Percentiles rank a stretch among this genome's conserved stretches.
phyloP scores from a whole-genome alignment of 169 alveolate genomes.

The Condylostoma magnum region DNA sequence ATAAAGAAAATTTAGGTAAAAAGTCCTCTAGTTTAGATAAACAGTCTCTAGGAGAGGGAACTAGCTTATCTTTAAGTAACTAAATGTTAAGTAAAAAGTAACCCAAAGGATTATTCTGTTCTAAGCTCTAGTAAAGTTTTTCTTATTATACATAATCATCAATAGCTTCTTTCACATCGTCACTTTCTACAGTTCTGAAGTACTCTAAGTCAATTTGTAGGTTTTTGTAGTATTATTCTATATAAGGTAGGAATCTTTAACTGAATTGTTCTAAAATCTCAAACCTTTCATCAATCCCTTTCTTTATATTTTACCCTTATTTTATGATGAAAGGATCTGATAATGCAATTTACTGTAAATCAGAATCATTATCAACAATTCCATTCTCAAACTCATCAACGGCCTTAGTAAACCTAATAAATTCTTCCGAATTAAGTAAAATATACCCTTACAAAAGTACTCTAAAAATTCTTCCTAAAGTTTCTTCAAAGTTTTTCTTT shows the following conservation, averaged over 20 bases:
- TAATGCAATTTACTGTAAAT: slow-evolving; percentile 47
- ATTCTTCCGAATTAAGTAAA: slow-evolving; percentile 38
- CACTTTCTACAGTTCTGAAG: slow-evolving; percentile 53
- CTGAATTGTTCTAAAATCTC: slow-evolving; percentile 40
- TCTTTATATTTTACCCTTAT: slow-evolving; percentile 30
- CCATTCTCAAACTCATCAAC: slow-evolving; percentile 45
- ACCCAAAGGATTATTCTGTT: slow-evolving; percentile 45
- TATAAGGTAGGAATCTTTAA: slow-evolving; percentile 33
- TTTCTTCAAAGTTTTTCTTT: slow-evolving; percentile 38
- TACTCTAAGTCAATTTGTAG: slow-evolving; percentile 36
- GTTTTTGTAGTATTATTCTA: slow-evolving; percentile 50
- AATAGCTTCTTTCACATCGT: slow-evolving; percentile 47
- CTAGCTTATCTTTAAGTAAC: slow-evolving; percentile 40
- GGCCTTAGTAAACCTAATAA: slow-evolving; percentile 32
- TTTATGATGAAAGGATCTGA: slow-evolving; percentile 37
- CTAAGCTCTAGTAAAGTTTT: slow-evolving; percentile 40
- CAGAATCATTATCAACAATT: slow-evolving; percentile 50
- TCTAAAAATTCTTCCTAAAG: too few species aligned
- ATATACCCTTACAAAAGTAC: too few species aligned
- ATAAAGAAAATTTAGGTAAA: slow-evolving; percentile 56
- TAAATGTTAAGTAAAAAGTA: slow-evolving; percentile 48
- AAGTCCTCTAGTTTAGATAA: slow-evolving; percentile 38
- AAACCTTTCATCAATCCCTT: slow-evolving; percentile 48
- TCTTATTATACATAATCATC: slow-evolving; percentile 37
- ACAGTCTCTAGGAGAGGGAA: slow-evolving; percentile 51